Conservation (phyloP, 495 filamentous ascomycete genomes). For the Podospora pseudoanserina region DNA sequence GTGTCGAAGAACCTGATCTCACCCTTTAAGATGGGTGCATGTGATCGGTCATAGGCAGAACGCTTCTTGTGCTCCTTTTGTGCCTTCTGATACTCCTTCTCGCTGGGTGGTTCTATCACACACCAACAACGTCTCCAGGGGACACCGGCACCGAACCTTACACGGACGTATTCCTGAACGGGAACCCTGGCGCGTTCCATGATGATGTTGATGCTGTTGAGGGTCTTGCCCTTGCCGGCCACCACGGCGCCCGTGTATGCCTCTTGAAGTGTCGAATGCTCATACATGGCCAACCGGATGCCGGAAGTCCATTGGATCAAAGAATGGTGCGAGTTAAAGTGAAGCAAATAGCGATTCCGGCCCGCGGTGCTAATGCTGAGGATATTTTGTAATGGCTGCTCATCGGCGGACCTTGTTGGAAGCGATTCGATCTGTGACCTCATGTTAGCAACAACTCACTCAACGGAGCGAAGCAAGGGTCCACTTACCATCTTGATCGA, state of each 20-base stretch:
- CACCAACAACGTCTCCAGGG: constrained; percentile 97
- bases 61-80: constrained; percentile 82
- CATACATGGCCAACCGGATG: constrained; percentile 91
- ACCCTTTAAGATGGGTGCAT: constrained; percentile 65
- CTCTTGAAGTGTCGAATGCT: constrained; percentile 89
- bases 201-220: constrained; percentile 85
- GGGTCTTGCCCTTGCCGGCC: constrained; percentile 81
- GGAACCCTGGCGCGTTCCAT: constrained; percentile 73
- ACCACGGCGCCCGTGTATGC: constrained; percentile 95
- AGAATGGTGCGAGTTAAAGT: constrained; percentile 93
- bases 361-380: constrained; percentile 93
- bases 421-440: constrained; percentile 75
- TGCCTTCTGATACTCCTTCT: constrained; percentile 81
- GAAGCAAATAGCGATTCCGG: constrained; percentile 88
- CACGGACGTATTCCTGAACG: constrained; percentile 90
- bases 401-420: constrained; percentile 70
- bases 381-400: constrained; percentile 83
- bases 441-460: background rate
- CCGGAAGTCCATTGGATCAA: constrained; percentile 94
- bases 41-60: constrained; percentile 71
- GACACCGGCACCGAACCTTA: constrained; percentile 92
- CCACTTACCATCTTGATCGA: constrained; percentile 86
- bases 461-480: background rate
- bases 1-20: constrained; percentile 93
- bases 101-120: constrained; percentile 85